phyloP scores from a whole-genome alignment of 2,329 filamentous ascomycete genomes.

The Venturia aucupariae region DNA sequence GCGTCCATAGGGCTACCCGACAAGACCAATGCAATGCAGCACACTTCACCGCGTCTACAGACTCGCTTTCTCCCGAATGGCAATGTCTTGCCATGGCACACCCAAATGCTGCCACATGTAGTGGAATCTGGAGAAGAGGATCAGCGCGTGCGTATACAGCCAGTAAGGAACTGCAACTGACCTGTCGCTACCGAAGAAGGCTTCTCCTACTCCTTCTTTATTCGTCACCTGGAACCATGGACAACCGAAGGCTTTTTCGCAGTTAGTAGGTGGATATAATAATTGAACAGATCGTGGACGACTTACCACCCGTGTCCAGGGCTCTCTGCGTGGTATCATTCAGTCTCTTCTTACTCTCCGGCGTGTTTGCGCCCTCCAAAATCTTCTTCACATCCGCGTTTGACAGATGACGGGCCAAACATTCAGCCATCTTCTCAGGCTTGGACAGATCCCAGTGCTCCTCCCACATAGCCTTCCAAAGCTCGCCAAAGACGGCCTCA shows the following conservation, averaged over 20 bases:
- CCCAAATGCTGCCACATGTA: constrained; percentile 60
- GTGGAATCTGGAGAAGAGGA: constrained; percentile 45
- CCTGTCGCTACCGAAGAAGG: constrained; percentile 72
- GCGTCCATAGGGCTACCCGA: constrained; percentile 4
- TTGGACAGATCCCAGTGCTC: constrained; percentile 50
- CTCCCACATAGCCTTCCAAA: constrained; percentile 57
- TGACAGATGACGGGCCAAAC: constrained; percentile 40
- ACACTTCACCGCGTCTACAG: constrained; percentile 7
- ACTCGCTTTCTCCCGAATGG: constrained; percentile 26
- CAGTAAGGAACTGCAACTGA: constrained; percentile 22
- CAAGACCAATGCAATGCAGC: neutral
- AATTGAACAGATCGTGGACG: neutral
- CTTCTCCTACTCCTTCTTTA: constrained; percentile 47
- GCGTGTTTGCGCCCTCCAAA: constrained; percentile 41
- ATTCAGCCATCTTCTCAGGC: constrained; percentile 41
- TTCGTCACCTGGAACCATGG: constrained; percentile 67
- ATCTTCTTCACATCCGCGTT: constrained; percentile 46
- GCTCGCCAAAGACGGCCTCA: constrained; percentile 43
- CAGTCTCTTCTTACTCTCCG: constrained; percentile 45
- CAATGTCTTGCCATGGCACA: constrained; percentile 49
- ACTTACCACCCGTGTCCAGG: constrained; percentile 45
- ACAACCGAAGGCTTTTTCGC: constrained; percentile 53
- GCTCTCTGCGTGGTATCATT: constrained; percentile 51
- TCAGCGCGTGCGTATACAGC: constrained; percentile 4
- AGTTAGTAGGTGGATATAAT: neutral